Evolutionary conservation across 169 alveolate species (phyloP), one percentile per base, ranked within the genome.

Genomic region (Plasmodium gallinaceum): DNA sequence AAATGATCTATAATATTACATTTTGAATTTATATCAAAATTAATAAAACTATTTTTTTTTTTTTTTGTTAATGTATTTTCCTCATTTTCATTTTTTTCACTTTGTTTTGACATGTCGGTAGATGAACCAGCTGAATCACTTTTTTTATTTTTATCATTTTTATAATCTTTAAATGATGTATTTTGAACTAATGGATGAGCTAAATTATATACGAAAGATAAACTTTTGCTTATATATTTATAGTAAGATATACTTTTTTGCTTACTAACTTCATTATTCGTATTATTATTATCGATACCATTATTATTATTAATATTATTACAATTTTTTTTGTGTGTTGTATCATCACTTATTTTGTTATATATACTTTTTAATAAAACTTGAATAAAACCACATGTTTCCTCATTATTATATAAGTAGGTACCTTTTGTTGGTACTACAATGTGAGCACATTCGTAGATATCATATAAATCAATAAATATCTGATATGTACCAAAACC

Each of bases 401-500:
- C 90, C 37, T 80, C 90, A 80, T 80, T 80, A 26, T 65, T 80
- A 80, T 48, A 80, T 24, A 80, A 18, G 46, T 80, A 80, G 14
- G 83, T 80, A 60, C 66, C 70, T 60, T 80, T 80, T 10, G 90
- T 80, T n/a, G 96, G 93, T 7, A 85, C 93, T 7, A 93, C 95
- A 18, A 94, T 94, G 51, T 90, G 90, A 43, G 93, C 96, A 24
- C 96, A 94, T 64, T 94, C 96, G 46, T 73, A 87, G 9, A 94
- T 94, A 62, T 85, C 93, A 32, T 72, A 75, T 43, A 94, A 71
- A 88, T 94, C 96, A 32, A 94, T 65, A 66, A 92, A 93, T 16
- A 94, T 92, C 60, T 94, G 96, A 83, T 94, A 94, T 43, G 89
- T 90, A 42, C 96, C 93, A 16, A 88, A 65, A 0, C 95, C 96